These are phyloP conservation scores for Candida broadrunensis DNA, from an alignment of 805 yeast genomes.

Conservation along the genomic window DNA sequence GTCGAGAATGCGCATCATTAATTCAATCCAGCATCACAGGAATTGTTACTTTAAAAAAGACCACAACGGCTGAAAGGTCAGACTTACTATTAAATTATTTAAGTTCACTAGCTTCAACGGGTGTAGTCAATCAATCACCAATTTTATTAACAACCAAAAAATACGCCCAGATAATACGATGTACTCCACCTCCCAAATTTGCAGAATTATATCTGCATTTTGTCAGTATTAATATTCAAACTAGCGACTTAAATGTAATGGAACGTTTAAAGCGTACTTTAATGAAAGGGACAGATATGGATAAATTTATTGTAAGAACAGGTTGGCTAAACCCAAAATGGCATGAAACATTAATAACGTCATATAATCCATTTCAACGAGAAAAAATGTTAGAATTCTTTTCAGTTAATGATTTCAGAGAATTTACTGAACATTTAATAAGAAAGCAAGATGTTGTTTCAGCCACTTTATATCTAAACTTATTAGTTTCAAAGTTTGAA, in stretches of 20 bases:
- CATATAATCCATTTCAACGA: conserved; percentile 14
- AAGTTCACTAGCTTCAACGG: conserved; percentile 19
- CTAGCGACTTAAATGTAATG: conserved; percentile 13
- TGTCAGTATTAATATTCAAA: conserved; percentile 30
- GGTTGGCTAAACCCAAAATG: conserved; percentile 34
- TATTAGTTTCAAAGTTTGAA: conserved; percentile 38
- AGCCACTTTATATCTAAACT: conserved; percentile 31
- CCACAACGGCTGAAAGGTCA: conserved; percentile 10
- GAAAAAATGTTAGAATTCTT: conserved; percentile 30
- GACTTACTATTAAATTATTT: conserved; percentile 23
- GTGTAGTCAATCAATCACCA: conserved; percentile 18
- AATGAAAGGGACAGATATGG: conserved; percentile 26
- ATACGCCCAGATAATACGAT: conserved; percentile 15
- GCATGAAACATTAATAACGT: conserved; percentile 27
- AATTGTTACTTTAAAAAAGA: conserved; percentile 10
- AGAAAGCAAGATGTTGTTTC: conserved; percentile 25
- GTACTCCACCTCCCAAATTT: conserved; percentile 13
- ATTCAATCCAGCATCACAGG: conserved; percentile 7
- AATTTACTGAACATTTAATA: conserved; percentile 20
- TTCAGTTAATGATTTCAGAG: conserved; percentile 22
- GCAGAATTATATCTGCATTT: conserved; percentile 26
- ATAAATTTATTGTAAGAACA: conserved; percentile 31
- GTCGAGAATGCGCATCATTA: conserved; percentile 11
- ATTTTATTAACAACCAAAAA: conserved; percentile 13
- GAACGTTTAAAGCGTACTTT: conserved; percentile 19